Evolutionary conservation across 2,329 filamentous ascomycete species (phyloP), one percentile per base, ranked within the genome.

Genomic region (Paraphoma chrysanthemicola): DNA sequence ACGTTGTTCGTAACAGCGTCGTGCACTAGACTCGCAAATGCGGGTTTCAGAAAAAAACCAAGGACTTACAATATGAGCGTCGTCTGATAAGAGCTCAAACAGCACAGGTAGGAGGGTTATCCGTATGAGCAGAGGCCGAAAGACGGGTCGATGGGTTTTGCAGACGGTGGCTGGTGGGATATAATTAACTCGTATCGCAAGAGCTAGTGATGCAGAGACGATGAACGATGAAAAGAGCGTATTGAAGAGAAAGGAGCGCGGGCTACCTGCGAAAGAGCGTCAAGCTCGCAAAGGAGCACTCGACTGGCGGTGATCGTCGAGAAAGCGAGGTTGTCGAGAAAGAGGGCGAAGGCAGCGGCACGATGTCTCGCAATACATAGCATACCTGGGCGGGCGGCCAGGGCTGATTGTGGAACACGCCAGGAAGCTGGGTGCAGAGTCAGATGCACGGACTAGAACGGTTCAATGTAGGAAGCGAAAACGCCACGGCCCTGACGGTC

Each of bases 11-110:
- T 76, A 69, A 62, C 72, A 75, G 69, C 55, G 51, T 49, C 44
- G 59, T 56, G 57, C 59, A 60, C 57, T 58, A 51, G 63, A 66
- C 46, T 70, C 61, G 68, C 70, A 68, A 66, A 65, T 68, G 44
- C 60, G 67, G 57, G 72, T 74, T 76, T 75, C 71, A 74, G 64
- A 64, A 69, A 50, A 56, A 59, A 66, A 57, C 53, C 50, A 56
- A 58, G 63, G 67, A 76, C 74, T 62, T 75, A 77, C 74, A 67
- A 60, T 63, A 67, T 66, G 52, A 53, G 90, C 81, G 70, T 89
- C 49, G 53, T 44, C 51, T 49, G 48, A 62, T 46, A 48, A 54
- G 45, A 59, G 54, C 54, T 69, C 66, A 69, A 66, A 73, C 68
- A 50, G 62, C 56, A 45, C 49, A n/a, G 57, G 62, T 66, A 57